Evolutionary conservation across 257 asterid species (phyloP).

Genomic region (Jaltomata sinuosa): DNA sequence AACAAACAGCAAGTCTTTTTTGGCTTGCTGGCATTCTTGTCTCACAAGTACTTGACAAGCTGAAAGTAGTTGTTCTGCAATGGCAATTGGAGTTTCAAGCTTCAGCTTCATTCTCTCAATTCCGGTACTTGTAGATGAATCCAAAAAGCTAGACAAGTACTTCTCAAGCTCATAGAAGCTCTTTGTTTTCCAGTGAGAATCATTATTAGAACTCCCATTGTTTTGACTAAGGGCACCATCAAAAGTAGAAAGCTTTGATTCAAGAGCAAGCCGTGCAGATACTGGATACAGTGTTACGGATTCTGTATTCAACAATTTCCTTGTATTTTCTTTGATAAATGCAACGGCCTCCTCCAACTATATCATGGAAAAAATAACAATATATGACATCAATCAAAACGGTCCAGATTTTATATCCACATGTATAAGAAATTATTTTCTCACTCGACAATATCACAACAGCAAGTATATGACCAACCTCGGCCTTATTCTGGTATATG

Average conservation of each 20-base stretch:
- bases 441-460: slow-evolving; percentile 10
- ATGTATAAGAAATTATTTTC: background rate
- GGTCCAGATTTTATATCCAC: background rate
- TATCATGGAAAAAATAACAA: slow-evolving; percentile 12
- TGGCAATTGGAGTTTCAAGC: slow-evolving; percentile 82
- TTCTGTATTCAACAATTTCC: slow-evolving; percentile 71
- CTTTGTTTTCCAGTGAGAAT: slow-evolving; percentile 46
- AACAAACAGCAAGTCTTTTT: slow-evolving; percentile 53
- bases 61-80: slow-evolving; percentile 68
- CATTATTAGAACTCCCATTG: slow-evolving; percentile 15
- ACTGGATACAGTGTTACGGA: slow-evolving; percentile 62
- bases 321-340: slow-evolving; percentile 71
- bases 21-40: slow-evolving; percentile 61
- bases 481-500: slow-evolving; percentile 53
- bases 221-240: slow-evolving; percentile 21
- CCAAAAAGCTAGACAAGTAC: slow-evolving; percentile 78
- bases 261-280: slow-evolving; percentile 88
- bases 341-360: slow-evolving; percentile 84
- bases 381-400: background rate
- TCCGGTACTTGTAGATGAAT: slow-evolving; percentile 73
- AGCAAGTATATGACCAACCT: slow-evolving; percentile 45
- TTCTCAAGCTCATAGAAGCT: slow-evolving; percentile 64
- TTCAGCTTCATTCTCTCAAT: slow-evolving; percentile 83
- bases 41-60: slow-evolving; percentile 68
- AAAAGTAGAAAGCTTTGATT: slow-evolving; percentile 59